A percentile compares a stretch with the other conserved stretches of the same genome.
Conservation (phyloP, 2,329 filamentous ascomycete species). For the Cladorrhinum sp. region DNA sequence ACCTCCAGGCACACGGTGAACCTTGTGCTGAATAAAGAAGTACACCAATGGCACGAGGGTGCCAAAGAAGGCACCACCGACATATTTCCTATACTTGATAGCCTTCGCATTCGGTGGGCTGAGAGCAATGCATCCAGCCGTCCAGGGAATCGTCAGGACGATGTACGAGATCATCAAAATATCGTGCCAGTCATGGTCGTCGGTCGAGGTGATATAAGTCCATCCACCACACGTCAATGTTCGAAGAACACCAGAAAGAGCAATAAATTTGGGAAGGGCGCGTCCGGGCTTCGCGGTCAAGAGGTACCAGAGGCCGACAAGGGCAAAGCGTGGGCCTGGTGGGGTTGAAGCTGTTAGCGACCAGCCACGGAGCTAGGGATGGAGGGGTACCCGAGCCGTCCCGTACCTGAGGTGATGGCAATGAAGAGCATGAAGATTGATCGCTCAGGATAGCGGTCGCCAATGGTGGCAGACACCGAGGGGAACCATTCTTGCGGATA, state of each 20-base stretch:
- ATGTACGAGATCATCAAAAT: conserved; percentile 99
- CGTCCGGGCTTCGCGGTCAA: conserved; percentile 74
- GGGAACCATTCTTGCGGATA: conserved; percentile 97
- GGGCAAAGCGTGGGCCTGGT: conserved; percentile 79
- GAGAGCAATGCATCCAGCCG: conserved; percentile 79
- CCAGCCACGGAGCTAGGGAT: not conserved
- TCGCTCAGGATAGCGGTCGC: conserved; percentile 92
- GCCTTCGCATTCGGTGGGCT: conserved; percentile 81
- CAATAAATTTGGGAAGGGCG: conserved; percentile 76
- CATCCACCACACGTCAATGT: conserved; percentile 94
- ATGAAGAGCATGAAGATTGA: conserved; percentile 98
- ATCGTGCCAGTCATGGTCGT: conserved; percentile 98
- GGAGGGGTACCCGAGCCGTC: conserved; percentile 9
- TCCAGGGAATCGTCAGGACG: conserved; percentile 93
- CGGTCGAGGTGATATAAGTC: conserved; percentile 98
- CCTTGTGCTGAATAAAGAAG: conserved; percentile 98
- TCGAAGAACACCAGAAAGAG: conserved; percentile 75
- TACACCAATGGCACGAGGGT: conserved; percentile 88
- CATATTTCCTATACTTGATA: conserved; percentile 82
- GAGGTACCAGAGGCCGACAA: conserved; percentile 90
- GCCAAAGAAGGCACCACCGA: conserved; percentile 82
- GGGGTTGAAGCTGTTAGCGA: conserved; percentile 8
- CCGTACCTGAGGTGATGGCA: conserved; percentile 81
- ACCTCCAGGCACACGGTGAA: conserved; percentile 92
- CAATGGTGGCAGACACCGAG: conserved; percentile 93